phyloP scores from a whole-genome alignment of 2,329 filamentous ascomycete genomes.

The Aspergillus brunneoviolaceus region DNA sequence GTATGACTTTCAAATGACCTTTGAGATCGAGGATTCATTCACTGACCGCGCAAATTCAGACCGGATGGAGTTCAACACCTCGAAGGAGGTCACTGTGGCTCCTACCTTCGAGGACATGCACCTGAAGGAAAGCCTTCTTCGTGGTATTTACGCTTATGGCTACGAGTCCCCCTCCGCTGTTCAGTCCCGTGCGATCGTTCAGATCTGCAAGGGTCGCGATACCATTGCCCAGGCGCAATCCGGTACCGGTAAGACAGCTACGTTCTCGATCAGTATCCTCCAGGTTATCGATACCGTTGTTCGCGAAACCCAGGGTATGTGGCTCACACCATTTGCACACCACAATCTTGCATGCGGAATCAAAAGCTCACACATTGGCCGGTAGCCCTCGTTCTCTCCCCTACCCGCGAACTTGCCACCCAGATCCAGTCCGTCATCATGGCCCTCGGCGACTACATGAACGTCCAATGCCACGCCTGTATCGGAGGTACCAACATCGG shows the following conservation, averaged over 20 bases:
- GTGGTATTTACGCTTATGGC: slow-evolving; percentile 96
- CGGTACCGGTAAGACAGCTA: slow-evolving; percentile 94
- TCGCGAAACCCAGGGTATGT: slow-evolving; percentile 74
- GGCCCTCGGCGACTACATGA: slow-evolving; percentile 99
- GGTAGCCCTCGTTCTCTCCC: slow-evolving; percentile 83
- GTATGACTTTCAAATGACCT: slow-evolving; percentile 29
- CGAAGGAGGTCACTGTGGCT: slow-evolving; percentile 91
- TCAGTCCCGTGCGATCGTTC: slow-evolving; percentile 95
- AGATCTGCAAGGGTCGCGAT: slow-evolving; percentile 98
- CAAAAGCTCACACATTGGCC: slow-evolving; percentile 9
- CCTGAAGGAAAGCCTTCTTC: slow-evolving; percentile 93
- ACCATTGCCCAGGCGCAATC: slow-evolving; percentile 98
- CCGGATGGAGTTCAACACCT: slow-evolving; percentile 97
- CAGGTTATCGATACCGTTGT: slow-evolving; percentile 94
- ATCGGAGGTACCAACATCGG: slow-evolving; percentile 98
- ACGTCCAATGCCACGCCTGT: slow-evolving; percentile 97
- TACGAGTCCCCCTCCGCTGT: slow-evolving; percentile 98
- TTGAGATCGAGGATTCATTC: slow-evolving; percentile 9
- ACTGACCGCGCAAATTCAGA: slow-evolving; percentile 51
- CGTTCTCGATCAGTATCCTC: slow-evolving; percentile 93
- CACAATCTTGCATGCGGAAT: neutral
- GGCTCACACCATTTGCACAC: too few relatives aligned
- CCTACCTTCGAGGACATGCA: slow-evolving; percentile 96
- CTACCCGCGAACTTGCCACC: slow-evolving; percentile 92
- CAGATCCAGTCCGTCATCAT: slow-evolving; percentile 99